Conservation (phyloP, 345 rosid genomes). For the Clausena lansium region DNA sequence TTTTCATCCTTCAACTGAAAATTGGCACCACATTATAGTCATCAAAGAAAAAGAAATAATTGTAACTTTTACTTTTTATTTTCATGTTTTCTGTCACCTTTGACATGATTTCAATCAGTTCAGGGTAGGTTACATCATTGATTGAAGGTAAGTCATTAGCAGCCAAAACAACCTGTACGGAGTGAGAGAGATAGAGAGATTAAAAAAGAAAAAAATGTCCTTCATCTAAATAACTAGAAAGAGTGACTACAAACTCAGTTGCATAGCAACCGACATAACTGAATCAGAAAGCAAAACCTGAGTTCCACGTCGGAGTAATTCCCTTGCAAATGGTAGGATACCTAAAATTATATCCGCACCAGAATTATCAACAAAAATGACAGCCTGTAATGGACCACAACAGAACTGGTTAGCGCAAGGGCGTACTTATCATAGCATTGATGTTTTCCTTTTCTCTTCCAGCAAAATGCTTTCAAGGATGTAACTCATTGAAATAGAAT, state of each 20-base stretch:
- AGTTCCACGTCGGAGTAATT: constrained; percentile 79
- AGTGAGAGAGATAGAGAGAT: neutral
- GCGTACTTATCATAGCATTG: neutral
- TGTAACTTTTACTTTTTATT: neutral
- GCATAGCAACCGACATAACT: neutral
- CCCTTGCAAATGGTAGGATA: constrained; percentile 90
- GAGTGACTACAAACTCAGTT: constrained; percentile 2
- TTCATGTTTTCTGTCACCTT: constrained; percentile 48
- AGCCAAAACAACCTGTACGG: constrained; percentile 84
- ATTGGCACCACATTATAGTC: constrained; percentile 25
- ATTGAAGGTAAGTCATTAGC: constrained; percentile 98
- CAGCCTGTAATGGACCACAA: constrained; percentile 52
- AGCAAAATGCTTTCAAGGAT: neutral
- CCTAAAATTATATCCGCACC: constrained; percentile 98
- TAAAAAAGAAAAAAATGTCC: neutral
- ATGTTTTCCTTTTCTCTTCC: neutral
- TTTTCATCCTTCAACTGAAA: constrained; percentile 84
- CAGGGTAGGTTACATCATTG: constrained; percentile 87
- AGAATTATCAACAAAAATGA: constrained; percentile 95
- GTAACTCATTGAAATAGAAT: neutral
- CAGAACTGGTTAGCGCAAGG: constrained; percentile 21
- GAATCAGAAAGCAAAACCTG: constrained; percentile 50
- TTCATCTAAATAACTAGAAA: neutral
- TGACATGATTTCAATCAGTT: constrained; percentile 74
- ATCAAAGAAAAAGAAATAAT: constrained; percentile 17